Evolutionary conservation across 768 basidiomycete species (phyloP), one percentile per base, ranked within the genome.

Genomic region (Boletus insuetus): DNA sequence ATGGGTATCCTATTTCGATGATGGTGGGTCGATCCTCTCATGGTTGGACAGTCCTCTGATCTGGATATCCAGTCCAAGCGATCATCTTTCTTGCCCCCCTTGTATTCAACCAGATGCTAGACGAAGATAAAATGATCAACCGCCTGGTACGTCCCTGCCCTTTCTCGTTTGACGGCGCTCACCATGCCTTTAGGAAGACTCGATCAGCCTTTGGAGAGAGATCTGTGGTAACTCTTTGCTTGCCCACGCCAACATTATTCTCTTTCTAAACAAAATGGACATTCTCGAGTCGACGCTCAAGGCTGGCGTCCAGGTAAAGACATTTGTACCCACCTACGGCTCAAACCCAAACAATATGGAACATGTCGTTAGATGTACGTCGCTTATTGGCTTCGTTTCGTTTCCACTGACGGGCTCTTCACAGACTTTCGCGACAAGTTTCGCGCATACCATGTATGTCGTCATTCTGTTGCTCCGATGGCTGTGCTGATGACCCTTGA

Each of bases 61-160:
- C 13, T 17, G 11, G 5, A 8, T 26, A 16, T 57, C 8, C 53
- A 84, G 86, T 89, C 9, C 81, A 89, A 68, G 86, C 88, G 0
- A 89, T 92, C 61, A 80, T 92, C 37, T 91, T 92, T 69, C 78
- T 92, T n/a, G 90, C 87, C 0, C 89, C 89, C 1, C 77, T 91
- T 1, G 77, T 84, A 0, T 89, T 91, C 65, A 85, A 91, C 62
- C 82, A 87, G 61, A 77, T 79, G 39, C 82, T 92, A 7, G 83
- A 89, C 22, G 89, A 91, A 64, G 80, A 89, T 62, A 70, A 74
- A 6, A 75, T 74, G 43, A 74, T 88, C 2, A 91, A 91, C 63
- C 76, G 88, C 22, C 73, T 91, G 40, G 84, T 83, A 52, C 24
- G 78, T 54, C 34, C 8, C 3, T 34, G 14, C 6, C 11, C 37